Percentiles rank a stretch among this genome's conserved stretches.
phyloP scores from a whole-genome alignment of 2,329 filamentous ascomycete species.

The Fusarium burgessii region DNA sequence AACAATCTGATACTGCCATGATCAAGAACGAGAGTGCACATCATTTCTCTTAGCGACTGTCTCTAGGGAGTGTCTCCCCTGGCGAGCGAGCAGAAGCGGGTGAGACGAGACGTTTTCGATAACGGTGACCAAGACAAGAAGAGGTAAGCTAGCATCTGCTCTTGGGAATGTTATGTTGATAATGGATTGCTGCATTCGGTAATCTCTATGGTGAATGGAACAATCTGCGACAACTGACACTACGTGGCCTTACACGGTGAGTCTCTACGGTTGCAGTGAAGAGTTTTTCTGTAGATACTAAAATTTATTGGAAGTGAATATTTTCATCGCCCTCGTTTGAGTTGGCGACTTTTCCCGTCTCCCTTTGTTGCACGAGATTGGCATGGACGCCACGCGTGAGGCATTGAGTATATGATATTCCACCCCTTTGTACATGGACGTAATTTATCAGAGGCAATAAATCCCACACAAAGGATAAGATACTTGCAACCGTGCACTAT shows the following conservation, averaged over 20 bases:
- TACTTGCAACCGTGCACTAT: slow-evolving; percentile 13
- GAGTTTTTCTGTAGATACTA: not conserved
- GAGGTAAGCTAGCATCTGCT: not conserved
- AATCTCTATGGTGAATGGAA: slow-evolving; percentile 20
- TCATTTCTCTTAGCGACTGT: slow-evolving; percentile 38
- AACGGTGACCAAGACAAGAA: slow-evolving; percentile 21
- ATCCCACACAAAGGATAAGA: slow-evolving; percentile 25
- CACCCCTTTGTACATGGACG: slow-evolving; percentile 18
- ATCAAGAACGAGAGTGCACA: slow-evolving; percentile 2
- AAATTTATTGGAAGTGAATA: not conserved
- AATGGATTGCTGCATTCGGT: slow-evolving; percentile 25
- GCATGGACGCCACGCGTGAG: slow-evolving; percentile 1
- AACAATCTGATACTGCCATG: slow-evolving; percentile 8
- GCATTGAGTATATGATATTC: slow-evolving; percentile 27
- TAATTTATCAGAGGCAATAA: slow-evolving; percentile 27
- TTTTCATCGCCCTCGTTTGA: not conserved
- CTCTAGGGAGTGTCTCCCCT: slow-evolving; percentile 17
- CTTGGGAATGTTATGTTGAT: slow-evolving; percentile 3
- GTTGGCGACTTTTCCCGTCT: not conserved
- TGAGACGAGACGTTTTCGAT: slow-evolving; percentile 38
- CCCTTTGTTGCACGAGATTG: slow-evolving; percentile 25
- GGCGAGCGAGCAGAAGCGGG: slow-evolving; percentile 11
- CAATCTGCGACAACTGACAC: slow-evolving; percentile 30
- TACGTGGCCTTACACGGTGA: slow-evolving; percentile 1
- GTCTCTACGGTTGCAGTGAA: not conserved